Percentiles rank a stretch among this genome's conserved stretches.
Evolutionary conservation across 164 flowering plant genomes (phyloP).

Genomic region (Buxus sempervirens): DNA sequence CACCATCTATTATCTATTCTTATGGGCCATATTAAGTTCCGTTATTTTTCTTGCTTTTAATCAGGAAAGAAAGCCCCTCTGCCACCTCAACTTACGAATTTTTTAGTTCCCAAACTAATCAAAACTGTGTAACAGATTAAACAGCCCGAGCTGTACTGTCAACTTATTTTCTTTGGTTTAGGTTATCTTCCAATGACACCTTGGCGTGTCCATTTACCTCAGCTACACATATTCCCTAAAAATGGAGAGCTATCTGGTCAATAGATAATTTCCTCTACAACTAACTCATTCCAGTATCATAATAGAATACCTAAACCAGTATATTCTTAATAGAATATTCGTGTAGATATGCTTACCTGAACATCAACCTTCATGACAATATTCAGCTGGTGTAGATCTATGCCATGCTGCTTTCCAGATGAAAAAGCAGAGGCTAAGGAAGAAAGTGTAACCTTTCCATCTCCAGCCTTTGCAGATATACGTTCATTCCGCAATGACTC

Average conservation of each 20-base stretch:
- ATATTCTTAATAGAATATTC: neutral
- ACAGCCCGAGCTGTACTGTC: too few species aligned
- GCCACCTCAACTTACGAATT: too few species aligned
- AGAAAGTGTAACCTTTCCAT: slow-evolving; percentile 82
- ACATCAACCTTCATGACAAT: slow-evolving; percentile 88
- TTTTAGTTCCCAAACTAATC: too few species aligned
- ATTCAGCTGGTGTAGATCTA: slow-evolving; percentile 90
- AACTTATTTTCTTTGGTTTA: too few species aligned
- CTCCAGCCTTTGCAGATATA: slow-evolving; percentile 79
- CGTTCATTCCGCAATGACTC: slow-evolving; percentile 53
- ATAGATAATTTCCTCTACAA: neutral
- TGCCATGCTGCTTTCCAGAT: slow-evolving; percentile 60
- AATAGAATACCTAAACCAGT: neutral
- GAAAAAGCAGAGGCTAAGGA: slow-evolving; percentile 86
- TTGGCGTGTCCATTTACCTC: too few species aligned
- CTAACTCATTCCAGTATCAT: neutral
- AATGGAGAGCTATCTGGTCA: neutral
- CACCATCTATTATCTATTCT: too few species aligned
- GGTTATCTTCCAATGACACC: too few species aligned
- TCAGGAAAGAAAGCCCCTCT: too few species aligned
- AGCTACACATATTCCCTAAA: too few species aligned
- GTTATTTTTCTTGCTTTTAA: too few species aligned
- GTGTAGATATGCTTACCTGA: slow-evolving; percentile 51
- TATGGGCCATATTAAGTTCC: too few species aligned
- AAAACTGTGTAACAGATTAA: too few species aligned